Base-by-base conservation (phyloP, 768 basidiomycete species). In the Pluteus cervinus region DNA sequence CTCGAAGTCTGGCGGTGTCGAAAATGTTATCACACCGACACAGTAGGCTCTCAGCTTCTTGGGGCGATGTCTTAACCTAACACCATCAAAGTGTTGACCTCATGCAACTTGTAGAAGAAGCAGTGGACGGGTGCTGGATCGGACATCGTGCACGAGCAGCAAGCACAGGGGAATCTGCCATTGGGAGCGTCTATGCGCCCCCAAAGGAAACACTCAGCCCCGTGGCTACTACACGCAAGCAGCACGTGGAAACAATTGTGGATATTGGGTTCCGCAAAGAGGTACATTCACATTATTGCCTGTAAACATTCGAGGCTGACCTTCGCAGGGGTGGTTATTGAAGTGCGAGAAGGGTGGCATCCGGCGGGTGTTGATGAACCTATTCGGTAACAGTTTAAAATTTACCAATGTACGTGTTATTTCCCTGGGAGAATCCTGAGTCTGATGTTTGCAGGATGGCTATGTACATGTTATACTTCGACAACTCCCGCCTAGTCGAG, bases 281-380 rank as follows among this genome's bases (percentile, higher is more conserved):
- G 60, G 89, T 86, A 58, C 32, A 73, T 20, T 31, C 20, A 22
- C 33, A 22, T 38, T 17, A 18, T 37, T 24, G 5, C 11, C 20
- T 9, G 18, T 43, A 22, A 8, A 8, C 14, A 5, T 6, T 29
- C 5, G 31, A 50, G 10, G 45, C 14, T 5, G 11, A 3, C 17
- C 18, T 20, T 24, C 33, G 11, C 43, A 92, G 86, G 88, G 88
- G 2, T 97, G 92, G 92, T 62, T 65, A 6, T 62, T 94, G 20
- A 81, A 79, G 51, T 91, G 86, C 55, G 93, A 97, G 58, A 90
- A 86, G 55, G 92, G 89, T 21, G 93, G 93, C 10, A 81, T 96
- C 44, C 77, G 93, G 21, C 75, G 93, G 18, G 80, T 96, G 9
- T 57, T 96, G 43, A 94, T 96, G 89, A 97, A 97, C 54, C 60